phyloP scores from a whole-genome alignment of 2,329 filamentous ascomycete genomes.

The Herpotrichia juniperi region DNA sequence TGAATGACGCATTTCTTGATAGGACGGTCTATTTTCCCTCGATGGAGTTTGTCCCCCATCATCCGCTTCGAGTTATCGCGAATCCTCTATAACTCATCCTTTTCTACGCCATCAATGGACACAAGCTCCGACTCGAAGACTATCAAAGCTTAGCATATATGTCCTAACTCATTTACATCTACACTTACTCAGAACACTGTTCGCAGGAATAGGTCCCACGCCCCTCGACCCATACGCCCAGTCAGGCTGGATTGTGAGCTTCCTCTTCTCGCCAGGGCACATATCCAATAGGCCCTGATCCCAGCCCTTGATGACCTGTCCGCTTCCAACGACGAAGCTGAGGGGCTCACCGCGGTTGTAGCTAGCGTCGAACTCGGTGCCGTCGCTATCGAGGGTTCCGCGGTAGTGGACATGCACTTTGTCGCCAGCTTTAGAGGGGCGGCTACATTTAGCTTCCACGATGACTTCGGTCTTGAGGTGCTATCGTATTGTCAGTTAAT shows the following conservation, averaged over 20 bases:
- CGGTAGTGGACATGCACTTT: slow-evolving; percentile 86
- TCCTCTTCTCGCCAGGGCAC: slow-evolving; percentile 95
- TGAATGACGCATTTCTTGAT: no score
- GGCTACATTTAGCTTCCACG: slow-evolving; percentile 75
- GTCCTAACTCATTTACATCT: not conserved
- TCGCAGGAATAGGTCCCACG: slow-evolving; percentile 85
- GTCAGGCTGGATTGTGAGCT: slow-evolving; percentile 86
- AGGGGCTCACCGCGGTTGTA: slow-evolving; percentile 83
- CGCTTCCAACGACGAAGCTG: slow-evolving; percentile 78
- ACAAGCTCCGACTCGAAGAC: slow-evolving; percentile 93
- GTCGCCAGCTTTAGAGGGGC: slow-evolving; percentile 75
- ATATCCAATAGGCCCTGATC: slow-evolving; percentile 90
- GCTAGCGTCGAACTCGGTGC: slow-evolving; percentile 58
- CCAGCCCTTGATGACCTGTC: slow-evolving; percentile 96
- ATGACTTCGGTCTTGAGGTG: slow-evolving; percentile 79
- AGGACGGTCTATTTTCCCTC: not conserved
- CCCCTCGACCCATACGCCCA: slow-evolving; percentile 79
- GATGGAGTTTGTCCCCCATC: not conserved
- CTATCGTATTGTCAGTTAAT: slow-evolving; percentile 36
- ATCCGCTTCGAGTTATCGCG: not conserved
- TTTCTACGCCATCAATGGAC: slow-evolving; percentile 74
- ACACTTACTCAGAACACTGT: slow-evolving; percentile 74
- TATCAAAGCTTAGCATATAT: slow-evolving; percentile 41
- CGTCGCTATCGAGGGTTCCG: slow-evolving; percentile 76
- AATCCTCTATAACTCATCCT: slow-evolving; percentile 44